Percentiles rank a stretch among this genome's conserved stretches.
These are phyloP conservation scores for Cyclotella atomus DNA, from an alignment of 108 stramenopile genomes.

Conservation along the genomic window DNA sequence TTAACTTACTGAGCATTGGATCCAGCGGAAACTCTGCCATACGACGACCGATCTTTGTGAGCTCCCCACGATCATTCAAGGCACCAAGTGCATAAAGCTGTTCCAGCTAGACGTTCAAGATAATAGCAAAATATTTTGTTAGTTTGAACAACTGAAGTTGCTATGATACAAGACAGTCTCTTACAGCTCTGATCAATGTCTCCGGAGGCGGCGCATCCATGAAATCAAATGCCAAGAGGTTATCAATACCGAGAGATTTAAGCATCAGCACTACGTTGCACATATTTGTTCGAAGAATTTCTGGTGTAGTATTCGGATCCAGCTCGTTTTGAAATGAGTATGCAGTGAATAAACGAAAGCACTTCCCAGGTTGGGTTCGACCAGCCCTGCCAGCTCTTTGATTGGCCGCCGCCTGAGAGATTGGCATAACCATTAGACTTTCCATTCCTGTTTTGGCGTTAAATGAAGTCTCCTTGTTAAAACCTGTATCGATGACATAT, in stretches of 20 bases:
- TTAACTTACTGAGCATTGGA: conserved; percentile 88
- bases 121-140: neutral
- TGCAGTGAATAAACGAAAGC: conserved; percentile 98
- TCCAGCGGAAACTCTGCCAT: conserved; percentile 99
- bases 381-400: conserved; percentile 96
- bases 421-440: conserved; percentile 95
- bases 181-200: conserved; percentile 88
- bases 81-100: conserved; percentile 99
- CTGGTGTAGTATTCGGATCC: conserved; percentile 97
- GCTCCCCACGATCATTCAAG: conserved; percentile 96
- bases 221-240: conserved; percentile 98
- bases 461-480: conserved; percentile 97
- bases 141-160: neutral
- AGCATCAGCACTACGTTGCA: conserved; percentile 98
- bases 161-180: neutral
- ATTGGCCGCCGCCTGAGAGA: conserved; percentile 96
- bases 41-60: conserved; percentile 97
- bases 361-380: conserved; percentile 98
- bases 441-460: conserved; percentile 98
- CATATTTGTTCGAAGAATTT: conserved; percentile 98
- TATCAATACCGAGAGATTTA: conserved; percentile 98
- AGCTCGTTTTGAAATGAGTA: conserved; percentile 98
- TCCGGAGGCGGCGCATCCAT: conserved; percentile 98
- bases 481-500: conserved; percentile 98
- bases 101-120: conserved; percentile 55